Conservation (phyloP, 164 flowering plant genomes). For the Vitis riparia region DNA sequence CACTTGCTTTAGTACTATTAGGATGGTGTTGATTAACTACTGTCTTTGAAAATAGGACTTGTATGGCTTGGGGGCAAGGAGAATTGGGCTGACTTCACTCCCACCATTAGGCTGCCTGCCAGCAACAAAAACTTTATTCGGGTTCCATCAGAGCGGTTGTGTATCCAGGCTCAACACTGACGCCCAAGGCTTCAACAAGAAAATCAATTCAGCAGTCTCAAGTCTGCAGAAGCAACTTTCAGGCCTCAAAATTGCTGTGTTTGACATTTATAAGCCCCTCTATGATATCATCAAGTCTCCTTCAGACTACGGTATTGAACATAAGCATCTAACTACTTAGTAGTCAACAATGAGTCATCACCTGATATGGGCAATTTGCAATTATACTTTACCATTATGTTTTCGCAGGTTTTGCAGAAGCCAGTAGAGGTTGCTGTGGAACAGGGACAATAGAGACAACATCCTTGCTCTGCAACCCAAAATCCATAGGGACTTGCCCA, state of each 20-base stretch:
- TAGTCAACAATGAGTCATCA: too few species aligned
- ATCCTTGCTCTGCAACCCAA: conserved; percentile 66
- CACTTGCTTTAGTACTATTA: too few species aligned
- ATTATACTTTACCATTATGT: not conserved
- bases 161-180: conserved; percentile 62
- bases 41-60: conserved; percentile 39
- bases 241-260: conserved; percentile 64
- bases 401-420: conserved; percentile 68
- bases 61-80: conserved; percentile 79
- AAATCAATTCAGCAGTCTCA: conserved; percentile 50
- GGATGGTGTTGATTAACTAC: too few species aligned
- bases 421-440: conserved; percentile 86
- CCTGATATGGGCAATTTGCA: too few species aligned
- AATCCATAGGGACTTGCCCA: conserved; percentile 74
- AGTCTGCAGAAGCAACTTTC: conserved; percentile 53
- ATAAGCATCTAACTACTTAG: too few species aligned
- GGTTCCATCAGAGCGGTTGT: conserved; percentile 55
- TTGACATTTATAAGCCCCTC: conserved; percentile 77
- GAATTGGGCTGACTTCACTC: conserved; percentile 82
- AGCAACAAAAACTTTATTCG: conserved; percentile 65
- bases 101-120: conserved; percentile 92
- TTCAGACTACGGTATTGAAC: conserved; percentile 49
- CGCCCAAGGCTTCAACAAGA: conserved; percentile 74
- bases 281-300: conserved; percentile 58
- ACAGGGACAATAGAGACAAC: conserved; percentile 80